These are phyloP conservation scores for Neonectria ditissima DNA, from an alignment of 2,329 filamentous ascomycete genomes.

Conservation along the genomic window DNA sequence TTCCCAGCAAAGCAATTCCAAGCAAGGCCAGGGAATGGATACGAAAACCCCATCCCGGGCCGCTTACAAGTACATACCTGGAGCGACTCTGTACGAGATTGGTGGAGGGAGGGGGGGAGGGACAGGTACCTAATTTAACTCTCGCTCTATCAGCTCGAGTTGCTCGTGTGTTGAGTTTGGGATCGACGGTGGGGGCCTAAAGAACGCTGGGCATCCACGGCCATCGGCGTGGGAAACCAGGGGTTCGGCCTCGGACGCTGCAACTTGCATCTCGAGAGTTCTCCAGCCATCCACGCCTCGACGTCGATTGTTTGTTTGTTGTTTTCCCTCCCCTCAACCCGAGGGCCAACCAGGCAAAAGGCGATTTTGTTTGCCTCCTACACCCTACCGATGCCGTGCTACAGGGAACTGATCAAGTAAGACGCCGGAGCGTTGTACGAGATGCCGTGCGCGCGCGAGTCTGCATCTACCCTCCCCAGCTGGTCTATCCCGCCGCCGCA, in stretches of 20 bases:
- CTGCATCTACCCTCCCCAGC: neutral
- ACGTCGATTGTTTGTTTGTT: neutral
- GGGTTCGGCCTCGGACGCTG: constrained; percentile 16
- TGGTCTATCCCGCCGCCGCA: neutral
- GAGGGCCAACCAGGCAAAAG: neutral
- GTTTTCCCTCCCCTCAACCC: neutral
- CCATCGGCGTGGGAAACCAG: neutral
- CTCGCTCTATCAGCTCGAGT: neutral
- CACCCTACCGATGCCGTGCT: neutral
- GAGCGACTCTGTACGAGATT: too few relatives aligned
- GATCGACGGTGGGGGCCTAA: constrained; percentile 4
- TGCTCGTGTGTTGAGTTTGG: neutral
- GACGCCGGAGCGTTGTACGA: neutral
- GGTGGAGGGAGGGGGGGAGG: too few relatives aligned
- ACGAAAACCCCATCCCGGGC: constrained; percentile 9
- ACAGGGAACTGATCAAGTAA: neutral
- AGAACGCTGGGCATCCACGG: constrained; percentile 3
- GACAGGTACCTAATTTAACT: neutral
- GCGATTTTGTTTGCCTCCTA: neutral
- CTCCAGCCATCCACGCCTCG: neutral
- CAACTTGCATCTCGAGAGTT: neutral
- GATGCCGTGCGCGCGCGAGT: constrained; percentile 10
- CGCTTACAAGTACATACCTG: neutral
- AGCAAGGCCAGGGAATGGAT: constrained; percentile 1
- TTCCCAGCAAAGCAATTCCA: neutral